Conservation (phyloP, 176 grass and related monocot species). For the Saccharum officinarum region DNA sequence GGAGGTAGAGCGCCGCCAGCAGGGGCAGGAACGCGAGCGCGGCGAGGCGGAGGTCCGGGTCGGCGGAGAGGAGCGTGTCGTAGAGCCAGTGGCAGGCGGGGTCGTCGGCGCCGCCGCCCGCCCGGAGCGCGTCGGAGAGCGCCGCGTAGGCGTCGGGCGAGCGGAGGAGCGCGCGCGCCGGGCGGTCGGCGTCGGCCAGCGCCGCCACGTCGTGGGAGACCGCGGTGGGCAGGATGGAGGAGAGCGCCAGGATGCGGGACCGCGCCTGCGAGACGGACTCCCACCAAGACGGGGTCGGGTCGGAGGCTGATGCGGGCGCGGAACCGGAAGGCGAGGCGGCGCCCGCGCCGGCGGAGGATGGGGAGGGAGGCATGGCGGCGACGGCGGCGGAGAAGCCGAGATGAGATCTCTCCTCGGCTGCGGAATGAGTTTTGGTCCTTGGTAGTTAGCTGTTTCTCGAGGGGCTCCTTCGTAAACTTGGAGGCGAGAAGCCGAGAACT, state of each 20-base stretch:
- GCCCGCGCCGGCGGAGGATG: slow-evolving; percentile 24
- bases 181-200: slow-evolving; percentile 86
- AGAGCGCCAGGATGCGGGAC: slow-evolving; percentile 68
- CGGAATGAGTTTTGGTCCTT: background rate
- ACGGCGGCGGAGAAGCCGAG: slow-evolving; percentile 30
- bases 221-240: slow-evolving; percentile 52
- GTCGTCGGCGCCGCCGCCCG: slow-evolving; percentile 80
- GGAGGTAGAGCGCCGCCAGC: slow-evolving; percentile 88
- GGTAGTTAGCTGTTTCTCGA: background rate
- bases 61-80: slow-evolving; percentile 86
- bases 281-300: slow-evolving; percentile 77
- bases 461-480: slow-evolving; percentile 16
- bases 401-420: slow-evolving; percentile 28
- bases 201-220: slow-evolving; percentile 53
- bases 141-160: slow-evolving; percentile 61
- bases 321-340: slow-evolving; percentile 41
- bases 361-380: slow-evolving; percentile 46
- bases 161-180: slow-evolving; percentile 75
- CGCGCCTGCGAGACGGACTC: slow-evolving; percentile 87
- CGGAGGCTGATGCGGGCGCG: slow-evolving; percentile 33
- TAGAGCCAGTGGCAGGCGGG: slow-evolving; percentile 95
- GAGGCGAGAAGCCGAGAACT: background rate
- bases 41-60: slow-evolving; percentile 90
- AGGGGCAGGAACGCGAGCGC: slow-evolving; percentile 85
- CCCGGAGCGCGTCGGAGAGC: slow-evolving; percentile 62